Evolutionary conservation across 2,329 filamentous ascomycete genomes (phyloP).

Genomic region (Purpureocillium lavendulum): DNA sequence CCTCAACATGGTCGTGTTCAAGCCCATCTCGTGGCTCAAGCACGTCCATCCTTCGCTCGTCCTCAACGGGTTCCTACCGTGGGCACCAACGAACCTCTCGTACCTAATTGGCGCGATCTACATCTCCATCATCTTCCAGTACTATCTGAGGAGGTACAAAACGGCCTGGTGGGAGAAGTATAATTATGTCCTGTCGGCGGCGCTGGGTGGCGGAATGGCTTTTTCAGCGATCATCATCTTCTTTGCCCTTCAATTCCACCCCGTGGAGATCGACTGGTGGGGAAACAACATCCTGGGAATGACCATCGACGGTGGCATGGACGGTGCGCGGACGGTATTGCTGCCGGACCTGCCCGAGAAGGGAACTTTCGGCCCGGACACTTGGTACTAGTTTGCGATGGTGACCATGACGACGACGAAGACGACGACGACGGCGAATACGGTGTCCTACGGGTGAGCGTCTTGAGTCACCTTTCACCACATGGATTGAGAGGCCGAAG

Average conservation of each 20-base stretch:
- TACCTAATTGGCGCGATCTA: conserved; percentile 34
- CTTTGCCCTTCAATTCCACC: conserved; percentile 30
- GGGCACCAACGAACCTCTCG: conserved; percentile 33
- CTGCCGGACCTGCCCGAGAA: too few relatives aligned
- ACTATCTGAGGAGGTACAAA: conserved; percentile 25
- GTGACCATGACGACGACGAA: too few relatives aligned
- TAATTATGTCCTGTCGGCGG: conserved; percentile 33
- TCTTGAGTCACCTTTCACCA: too few relatives aligned
- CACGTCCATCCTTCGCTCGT: conserved; percentile 32
- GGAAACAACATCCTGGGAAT: conserved; percentile 20
- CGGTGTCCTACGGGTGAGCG: too few relatives aligned
- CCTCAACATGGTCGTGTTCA: conserved; percentile 8
- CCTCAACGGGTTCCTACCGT: conserved; percentile 30
- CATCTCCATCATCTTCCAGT: conserved; percentile 31
- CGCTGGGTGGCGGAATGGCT: conserved; percentile 30
- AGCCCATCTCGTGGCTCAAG: conserved; percentile 17
- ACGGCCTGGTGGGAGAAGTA: conserved; percentile 35
- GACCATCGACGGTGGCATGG: conserved; percentile 11
- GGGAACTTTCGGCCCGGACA: too few relatives aligned
- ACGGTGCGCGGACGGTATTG: background rate
- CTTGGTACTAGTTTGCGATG: too few relatives aligned
- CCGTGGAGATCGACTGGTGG: conserved; percentile 31
- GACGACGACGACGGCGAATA: too few relatives aligned
- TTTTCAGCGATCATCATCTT: conserved; percentile 32
- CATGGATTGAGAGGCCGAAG: too few relatives aligned